These are phyloP conservation scores for Paramarasmius palmivorus DNA, from an alignment of 1,284 basidiomycete genomes.

Conservation along the genomic window DNA sequence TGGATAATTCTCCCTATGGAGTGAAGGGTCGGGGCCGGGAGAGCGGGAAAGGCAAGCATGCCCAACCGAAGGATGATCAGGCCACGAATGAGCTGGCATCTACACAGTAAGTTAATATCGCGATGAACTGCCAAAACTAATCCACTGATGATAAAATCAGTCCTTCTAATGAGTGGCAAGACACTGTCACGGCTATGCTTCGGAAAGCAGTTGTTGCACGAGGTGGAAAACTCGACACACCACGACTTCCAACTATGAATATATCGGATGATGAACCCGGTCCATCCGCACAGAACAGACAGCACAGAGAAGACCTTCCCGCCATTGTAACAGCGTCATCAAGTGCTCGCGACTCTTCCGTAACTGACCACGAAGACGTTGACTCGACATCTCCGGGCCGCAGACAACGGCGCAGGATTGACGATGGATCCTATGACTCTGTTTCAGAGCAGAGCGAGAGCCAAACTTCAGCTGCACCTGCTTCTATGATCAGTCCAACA, in stretches of 20 bases:
- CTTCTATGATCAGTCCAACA: neutral
- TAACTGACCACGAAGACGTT: neutral
- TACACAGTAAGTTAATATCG: slow-evolving; percentile 12
- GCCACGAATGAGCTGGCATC: slow-evolving; percentile 1
- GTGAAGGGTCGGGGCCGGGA: slow-evolving; percentile 58
- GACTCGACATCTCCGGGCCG: slow-evolving; percentile 10
- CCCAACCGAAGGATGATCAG: slow-evolving; percentile 2
- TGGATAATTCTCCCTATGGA: slow-evolving; percentile 76
- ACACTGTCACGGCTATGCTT: slow-evolving; percentile 55
- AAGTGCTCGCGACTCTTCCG: neutral
- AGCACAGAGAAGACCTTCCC: neutral
- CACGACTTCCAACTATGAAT: neutral
- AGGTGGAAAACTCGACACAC: slow-evolving; percentile 1
- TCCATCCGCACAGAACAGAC: neutral
- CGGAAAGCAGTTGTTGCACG: slow-evolving; percentile 17
- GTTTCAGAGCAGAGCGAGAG: neutral
- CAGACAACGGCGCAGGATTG: slow-evolving; percentile 12
- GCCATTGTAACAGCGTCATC: neutral
- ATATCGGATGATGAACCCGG: neutral
- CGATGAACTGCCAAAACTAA: neutral
- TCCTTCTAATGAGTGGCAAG: slow-evolving; percentile 82
- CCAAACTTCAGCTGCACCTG: slow-evolving; percentile 5
- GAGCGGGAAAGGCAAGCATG: slow-evolving; percentile 25
- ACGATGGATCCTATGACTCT: neutral
- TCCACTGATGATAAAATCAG: slow-evolving; percentile 33